These are phyloP conservation scores for Grosmannia clavigera DNA, from an alignment of 2,329 filamentous ascomycete genomes.

Conservation along the genomic window DNA sequence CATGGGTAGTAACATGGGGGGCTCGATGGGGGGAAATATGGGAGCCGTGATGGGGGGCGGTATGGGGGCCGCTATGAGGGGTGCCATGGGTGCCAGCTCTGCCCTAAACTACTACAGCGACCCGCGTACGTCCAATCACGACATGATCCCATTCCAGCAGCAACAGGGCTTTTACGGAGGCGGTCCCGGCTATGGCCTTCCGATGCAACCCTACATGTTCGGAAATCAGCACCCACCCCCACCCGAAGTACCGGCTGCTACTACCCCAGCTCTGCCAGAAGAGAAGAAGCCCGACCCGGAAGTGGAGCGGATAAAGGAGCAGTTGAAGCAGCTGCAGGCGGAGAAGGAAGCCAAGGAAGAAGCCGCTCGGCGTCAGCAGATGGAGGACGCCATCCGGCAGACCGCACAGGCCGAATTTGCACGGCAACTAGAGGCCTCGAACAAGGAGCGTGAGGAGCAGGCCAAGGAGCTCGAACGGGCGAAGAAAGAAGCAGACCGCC, in stretches of 20 bases:
- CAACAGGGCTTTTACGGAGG: slow-evolving; percentile 20
- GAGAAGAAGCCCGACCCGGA: slow-evolving; percentile 36
- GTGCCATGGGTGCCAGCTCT: slow-evolving; percentile 20
- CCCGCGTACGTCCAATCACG: slow-evolving; percentile 27
- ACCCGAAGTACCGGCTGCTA: slow-evolving; percentile 26
- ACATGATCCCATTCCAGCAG: slow-evolving; percentile 37
- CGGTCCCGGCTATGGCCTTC: slow-evolving; percentile 17
- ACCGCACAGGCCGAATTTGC: slow-evolving; percentile 16
- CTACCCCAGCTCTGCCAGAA: slow-evolving; percentile 24
- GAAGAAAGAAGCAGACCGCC: slow-evolving; percentile 13
- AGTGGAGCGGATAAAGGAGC: slow-evolving; percentile 47
- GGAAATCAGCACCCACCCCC: slow-evolving; percentile 29
- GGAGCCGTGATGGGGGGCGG: not conserved
- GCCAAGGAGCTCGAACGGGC: slow-evolving; percentile 35
- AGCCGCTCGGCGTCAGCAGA: slow-evolving; percentile 28
- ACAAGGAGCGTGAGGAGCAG: slow-evolving; percentile 30
- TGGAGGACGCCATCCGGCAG: slow-evolving; percentile 27
- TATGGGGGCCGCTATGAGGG: slow-evolving; percentile 9
- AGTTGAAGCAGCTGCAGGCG: slow-evolving; percentile 39
- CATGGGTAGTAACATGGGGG: not conserved
- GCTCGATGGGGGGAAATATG: not conserved
- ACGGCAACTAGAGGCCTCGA: slow-evolving; percentile 18
- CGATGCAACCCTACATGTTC: slow-evolving; percentile 27
- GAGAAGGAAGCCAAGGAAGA: slow-evolving; percentile 33
- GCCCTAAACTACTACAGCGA: slow-evolving; percentile 30